Base-by-base conservation (phyloP, 495 filamentous ascomycete genomes). In the Podospora appendiculata region DNA sequence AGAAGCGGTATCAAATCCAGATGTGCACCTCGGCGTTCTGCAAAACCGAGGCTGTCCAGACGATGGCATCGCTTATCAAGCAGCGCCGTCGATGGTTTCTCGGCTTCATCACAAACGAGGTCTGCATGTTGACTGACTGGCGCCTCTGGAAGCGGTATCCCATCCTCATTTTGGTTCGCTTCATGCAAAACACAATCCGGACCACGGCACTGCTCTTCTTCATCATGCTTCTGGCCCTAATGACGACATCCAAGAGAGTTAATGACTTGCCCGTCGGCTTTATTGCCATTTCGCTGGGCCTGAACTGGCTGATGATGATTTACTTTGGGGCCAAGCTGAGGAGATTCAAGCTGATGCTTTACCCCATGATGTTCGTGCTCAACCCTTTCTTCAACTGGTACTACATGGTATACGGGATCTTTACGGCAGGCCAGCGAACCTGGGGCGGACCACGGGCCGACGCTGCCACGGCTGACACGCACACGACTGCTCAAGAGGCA, bases 331-430 rank as follows among this genome's bases (percentile, higher is more conserved):
- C 84, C 36, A 88, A 86, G 63, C 79, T 98, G 52, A 87, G 84
- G 59, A 84, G 93, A 11, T 95, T 80, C 71, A 97, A 98, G 74
- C 83, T 90, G 53, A 91, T 87, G 87, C 78, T 96, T 1, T 98
- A 98, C 63, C 90, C 92, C 0, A 47, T 98, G 50, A 96, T 98
- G 91, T 98, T 97, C 63, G 68, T 95, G 47, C 63, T 96, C 52
- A 96, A 96, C 62, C 93, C 93, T 0, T 95, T 96, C 64, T 92
- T 97, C 78, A 97, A 98, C 69, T 98, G 93, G 93, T 77, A 89
- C 38, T 98, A 97, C 72, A 95, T 96, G 87, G 86, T 96, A 9
- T 85, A 85, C 63, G 81, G 81, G 41, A 83, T 84, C 33, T 96
- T 95, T 65, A 98, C 93, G 6, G 91, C 93, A 17, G 90, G 92